Evolutionary conservation across 768 basidiomycete species (phyloP).

Genomic region (Leccinum obscurum): DNA sequence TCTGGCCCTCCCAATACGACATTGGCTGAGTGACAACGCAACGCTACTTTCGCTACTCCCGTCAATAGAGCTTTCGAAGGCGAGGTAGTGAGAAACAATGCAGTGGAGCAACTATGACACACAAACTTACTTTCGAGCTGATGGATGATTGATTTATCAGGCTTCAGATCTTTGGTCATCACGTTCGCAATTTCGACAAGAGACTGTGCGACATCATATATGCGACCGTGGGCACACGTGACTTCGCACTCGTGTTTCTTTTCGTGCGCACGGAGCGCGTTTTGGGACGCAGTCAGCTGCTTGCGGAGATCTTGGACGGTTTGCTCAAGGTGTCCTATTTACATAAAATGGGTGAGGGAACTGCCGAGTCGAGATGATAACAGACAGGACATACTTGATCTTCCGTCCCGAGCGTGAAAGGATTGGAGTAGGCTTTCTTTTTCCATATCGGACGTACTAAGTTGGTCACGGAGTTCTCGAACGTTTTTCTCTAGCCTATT

Average conservation of each 20-base stretch:
- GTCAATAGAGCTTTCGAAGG: neutral
- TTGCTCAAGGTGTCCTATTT: neutral
- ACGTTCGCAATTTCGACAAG: neutral
- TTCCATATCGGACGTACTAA: too few species aligned
- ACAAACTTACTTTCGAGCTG: neutral
- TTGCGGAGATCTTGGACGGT: neutral
- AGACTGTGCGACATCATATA: neutral
- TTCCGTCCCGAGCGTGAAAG: too few species aligned
- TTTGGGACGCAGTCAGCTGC: neutral
- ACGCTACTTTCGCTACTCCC: too few species aligned
- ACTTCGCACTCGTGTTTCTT: neutral
- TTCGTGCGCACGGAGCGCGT: neutral
- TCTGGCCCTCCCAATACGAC: too few species aligned
- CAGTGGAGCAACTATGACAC: neutral
- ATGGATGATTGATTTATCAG: neutral
- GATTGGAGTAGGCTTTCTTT: too few species aligned
- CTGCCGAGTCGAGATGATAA: neutral
- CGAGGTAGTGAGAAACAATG: neutral
- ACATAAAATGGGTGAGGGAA: neutral
- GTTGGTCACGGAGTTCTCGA: too few species aligned
- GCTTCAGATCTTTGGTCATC: neutral
- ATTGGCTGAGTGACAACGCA: too few species aligned
- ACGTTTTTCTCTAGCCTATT: too few species aligned
- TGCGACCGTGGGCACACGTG: neutral
- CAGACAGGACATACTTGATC: too few species aligned